These are phyloP conservation scores for Emergomyces pasteurianus DNA, from an alignment of 2,329 filamentous ascomycete species.

Conservation along the genomic window DNA sequence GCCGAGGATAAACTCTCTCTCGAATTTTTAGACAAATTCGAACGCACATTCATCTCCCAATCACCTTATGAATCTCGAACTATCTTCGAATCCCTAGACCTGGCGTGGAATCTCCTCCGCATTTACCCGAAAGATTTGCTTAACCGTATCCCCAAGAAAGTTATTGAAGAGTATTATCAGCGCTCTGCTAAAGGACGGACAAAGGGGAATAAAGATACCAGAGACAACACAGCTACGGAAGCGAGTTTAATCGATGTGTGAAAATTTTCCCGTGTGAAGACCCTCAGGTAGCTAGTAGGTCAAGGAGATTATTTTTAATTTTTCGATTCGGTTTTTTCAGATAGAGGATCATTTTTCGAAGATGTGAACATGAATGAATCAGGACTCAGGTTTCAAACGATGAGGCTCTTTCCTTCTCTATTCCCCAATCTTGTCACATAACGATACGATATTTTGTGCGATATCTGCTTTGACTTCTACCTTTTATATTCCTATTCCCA, in stretches of 20 bases:
- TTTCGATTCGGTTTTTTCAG: no score
- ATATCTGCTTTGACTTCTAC: neutral
- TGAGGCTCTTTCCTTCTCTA: neutral
- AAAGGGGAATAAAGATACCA: slow-evolving; percentile 33
- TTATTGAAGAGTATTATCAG: slow-evolving; percentile 74
- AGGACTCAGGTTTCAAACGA: neutral
- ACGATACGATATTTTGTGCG: neutral
- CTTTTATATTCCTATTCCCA: neutral
- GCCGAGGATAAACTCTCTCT: slow-evolving; percentile 94
- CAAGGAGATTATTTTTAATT: no score
- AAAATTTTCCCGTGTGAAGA: neutral
- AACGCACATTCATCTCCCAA: slow-evolving; percentile 87
- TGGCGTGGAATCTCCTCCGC: slow-evolving; percentile 89
- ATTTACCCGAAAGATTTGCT: slow-evolving; percentile 98
- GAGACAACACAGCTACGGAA: slow-evolving; percentile 30
- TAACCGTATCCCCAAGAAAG: slow-evolving; percentile 80
- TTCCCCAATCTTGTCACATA: neutral
- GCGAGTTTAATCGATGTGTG: slow-evolving; percentile 32
- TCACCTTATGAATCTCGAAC: slow-evolving; percentile 82
- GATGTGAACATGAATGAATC: neutral
- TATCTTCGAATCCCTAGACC: slow-evolving; percentile 87
- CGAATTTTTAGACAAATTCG: slow-evolving; percentile 97
- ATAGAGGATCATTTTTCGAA: neutral
- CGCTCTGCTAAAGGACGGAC: slow-evolving; percentile 36
- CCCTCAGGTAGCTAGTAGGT: neutral